A percentile compares a stretch with the other conserved stretches of the same genome.
Conservation (phyloP, 495 filamentous ascomycete genomes). For the Penicillium antarcticum region DNA sequence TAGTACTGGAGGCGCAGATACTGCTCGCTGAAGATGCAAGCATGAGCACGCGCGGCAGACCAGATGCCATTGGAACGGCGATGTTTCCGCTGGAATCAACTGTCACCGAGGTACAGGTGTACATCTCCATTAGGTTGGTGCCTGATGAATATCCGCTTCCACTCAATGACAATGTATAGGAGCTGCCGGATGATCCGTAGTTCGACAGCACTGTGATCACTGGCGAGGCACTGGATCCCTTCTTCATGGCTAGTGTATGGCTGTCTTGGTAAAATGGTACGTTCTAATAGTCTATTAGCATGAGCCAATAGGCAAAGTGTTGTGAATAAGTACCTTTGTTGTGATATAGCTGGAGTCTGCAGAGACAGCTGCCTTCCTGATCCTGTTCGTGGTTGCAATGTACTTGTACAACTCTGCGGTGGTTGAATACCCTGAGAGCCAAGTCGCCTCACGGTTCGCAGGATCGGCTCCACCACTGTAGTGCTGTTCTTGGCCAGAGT, state of each 20-base stretch:
- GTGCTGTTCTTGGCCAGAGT: slow-evolving; percentile 73
- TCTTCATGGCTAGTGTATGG: slow-evolving; percentile 56
- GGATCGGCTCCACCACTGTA: slow-evolving; percentile 63
- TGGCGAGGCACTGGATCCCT: slow-evolving; percentile 50
- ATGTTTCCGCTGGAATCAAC: slow-evolving; percentile 26
- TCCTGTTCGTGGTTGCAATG: slow-evolving; percentile 56
- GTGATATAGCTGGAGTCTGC: slow-evolving; percentile 46
- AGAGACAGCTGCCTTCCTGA: slow-evolving; percentile 54
- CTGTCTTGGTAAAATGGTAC: slow-evolving; percentile 49
- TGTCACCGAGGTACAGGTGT: slow-evolving; percentile 25
- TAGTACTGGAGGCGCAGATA: slow-evolving; percentile 9
- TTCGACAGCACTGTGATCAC: slow-evolving; percentile 59
- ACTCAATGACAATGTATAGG: slow-evolving; percentile 42
- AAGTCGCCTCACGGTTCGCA: slow-evolving; percentile 71
- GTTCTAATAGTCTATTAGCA: slow-evolving; percentile 11
- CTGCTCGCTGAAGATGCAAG: slow-evolving; percentile 13
- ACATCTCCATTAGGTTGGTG: slow-evolving; percentile 19
- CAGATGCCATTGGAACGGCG: slow-evolving; percentile 24
- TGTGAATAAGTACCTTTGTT: slow-evolving; percentile 27
- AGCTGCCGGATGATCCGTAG: slow-evolving; percentile 41
- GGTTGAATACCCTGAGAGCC: slow-evolving; percentile 65
- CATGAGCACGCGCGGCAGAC: slow-evolving; percentile 22
- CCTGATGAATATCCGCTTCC: slow-evolving; percentile 27
- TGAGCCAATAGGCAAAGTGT: not conserved
- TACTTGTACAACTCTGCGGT: slow-evolving; percentile 56